Base-by-base conservation (phyloP, 2,329 filamentous ascomycete genomes). In the Colletotrichum sansevieriae region DNA sequence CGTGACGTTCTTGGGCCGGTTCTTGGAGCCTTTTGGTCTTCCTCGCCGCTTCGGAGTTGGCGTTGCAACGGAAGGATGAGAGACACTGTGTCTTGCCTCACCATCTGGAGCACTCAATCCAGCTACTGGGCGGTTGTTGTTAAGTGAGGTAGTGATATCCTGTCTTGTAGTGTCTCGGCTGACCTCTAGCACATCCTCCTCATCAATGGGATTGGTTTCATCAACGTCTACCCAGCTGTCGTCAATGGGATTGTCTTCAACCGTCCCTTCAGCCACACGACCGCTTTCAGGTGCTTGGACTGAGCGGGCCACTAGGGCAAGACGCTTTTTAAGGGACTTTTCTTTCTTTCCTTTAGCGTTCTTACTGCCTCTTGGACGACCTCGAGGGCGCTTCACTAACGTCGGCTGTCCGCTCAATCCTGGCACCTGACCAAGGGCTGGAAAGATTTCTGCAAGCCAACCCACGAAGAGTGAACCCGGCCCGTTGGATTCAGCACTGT, bases 361-460 rank as follows among this genome's bases (percentile, higher is more conserved):
- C 70, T 85, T 85, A 75, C 83, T 85, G 12, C 83, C 83, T 71
- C 84, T 85, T 4, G 84, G 83, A 22, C 80, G 76, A 22, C 83
- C 83, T 68, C 83, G 78, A 5, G 79, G 75, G 20, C 70, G 54
- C 75, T 61, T 59, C 63, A 70, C 25, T 71, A 71, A 29, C 41
- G 51, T 68, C 33, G 60, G 52, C 22, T 33, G 39, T 25, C 18
- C 35, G 47, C 58, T 43, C 63, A 73, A 35, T 62, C 70, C 73
- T 60, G 15, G 37, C 12, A 13, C 59, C 11, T 62, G 51, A 76
- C 78, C 65, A 77, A 76, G 64, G 41, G 78, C 81, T 18, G 88
- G 88, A 69, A 91, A 91, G 62, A 91, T 88, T 73, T 91, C 88
- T 12, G 87, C 81, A 51, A 90, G 78, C 88, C 88, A 91, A 20